Evolutionary conservation across 2,329 filamentous ascomycete species (phyloP), one percentile per base, ranked within the genome.

Genomic region (Aspergillus nomiae): DNA sequence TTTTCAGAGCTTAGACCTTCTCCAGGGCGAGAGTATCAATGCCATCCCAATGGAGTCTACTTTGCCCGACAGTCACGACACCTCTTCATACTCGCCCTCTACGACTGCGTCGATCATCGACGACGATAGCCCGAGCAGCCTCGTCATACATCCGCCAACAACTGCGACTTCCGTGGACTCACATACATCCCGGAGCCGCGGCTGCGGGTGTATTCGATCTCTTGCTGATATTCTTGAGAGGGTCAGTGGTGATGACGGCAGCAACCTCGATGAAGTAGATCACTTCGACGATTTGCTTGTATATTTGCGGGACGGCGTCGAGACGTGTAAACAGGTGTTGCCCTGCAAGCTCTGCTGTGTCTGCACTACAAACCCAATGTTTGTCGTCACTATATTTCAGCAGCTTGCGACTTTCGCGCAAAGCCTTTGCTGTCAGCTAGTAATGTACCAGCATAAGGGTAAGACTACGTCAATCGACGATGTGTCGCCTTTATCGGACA

Each of bases 171-270:
- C 41, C 6, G 26, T 32, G 12, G 19, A 24, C 56, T n/a, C 56
- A 36, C 46, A 24, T 16, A 21, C 45, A 21, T 4, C 30, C 21
- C 56, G n/a, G 26, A 21, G 28, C 28, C 56, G 43, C 8, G 28
- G 1, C 28, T 58, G 56, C 43, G 30, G 34, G 19, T 58, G 56
- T 24, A 34, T 58, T 21, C 56, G 28, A 16, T 58, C 43, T 14
- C 56, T 58, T 16, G 56, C 56, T 43, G 41, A 58, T 24, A 36
- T 45, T 16, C 56, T 58, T 21, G 56, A 58, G 43, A 48, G 34
- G 43, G 41, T 58, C 28, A 43, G 41, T 34, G 41, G 41, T 19
- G 56, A 46, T 32, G 41, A 58, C 19, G 36, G 26, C 36, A 36
- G 36, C 34, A 56, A 41, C 21, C 38, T 43, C 38, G 38, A 43